Conservation (phyloP, 2,329 filamentous ascomycete genomes). For the Colletotrichum tamarilloi region DNA sequence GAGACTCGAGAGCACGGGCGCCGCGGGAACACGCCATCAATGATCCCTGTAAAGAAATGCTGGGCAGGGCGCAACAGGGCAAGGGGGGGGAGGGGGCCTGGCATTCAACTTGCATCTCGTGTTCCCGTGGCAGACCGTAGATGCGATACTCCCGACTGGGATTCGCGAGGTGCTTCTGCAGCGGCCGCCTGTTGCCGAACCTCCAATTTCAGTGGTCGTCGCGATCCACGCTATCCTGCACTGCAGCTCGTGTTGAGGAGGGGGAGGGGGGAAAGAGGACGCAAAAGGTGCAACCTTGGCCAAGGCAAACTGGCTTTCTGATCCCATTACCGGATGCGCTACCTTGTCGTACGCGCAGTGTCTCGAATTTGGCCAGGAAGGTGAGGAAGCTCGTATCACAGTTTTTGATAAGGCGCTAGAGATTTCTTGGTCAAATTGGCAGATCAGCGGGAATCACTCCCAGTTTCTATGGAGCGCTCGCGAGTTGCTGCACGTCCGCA, state of each 20-base stretch:
- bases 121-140: neutral
- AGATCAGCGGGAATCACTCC: neutral
- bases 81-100: neutral
- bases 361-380: neutral
- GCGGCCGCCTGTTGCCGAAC: neutral
- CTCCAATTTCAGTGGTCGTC: neutral
- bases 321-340: neutral
- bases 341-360: neutral
- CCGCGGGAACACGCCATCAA: neutral
- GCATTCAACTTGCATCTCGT: neutral
- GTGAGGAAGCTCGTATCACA: slow-evolving; percentile 1
- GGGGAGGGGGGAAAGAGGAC: neutral
- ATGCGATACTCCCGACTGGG: neutral
- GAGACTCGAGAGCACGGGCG: neutral
- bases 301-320: neutral
- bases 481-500: neutral
- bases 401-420: neutral
- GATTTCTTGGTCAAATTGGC: neutral
- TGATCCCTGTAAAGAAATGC: neutral
- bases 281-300: neutral
- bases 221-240: neutral
- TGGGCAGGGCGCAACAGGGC: neutral
- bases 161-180: slow-evolving; percentile 7
- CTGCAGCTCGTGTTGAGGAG: slow-evolving; percentile 19
- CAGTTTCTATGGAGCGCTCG: neutral